Evolutionary conservation across 192 early-diverging fungal genomes (phyloP), one percentile per base, ranked within the genome.

Genomic region (Podila horticola): DNA sequence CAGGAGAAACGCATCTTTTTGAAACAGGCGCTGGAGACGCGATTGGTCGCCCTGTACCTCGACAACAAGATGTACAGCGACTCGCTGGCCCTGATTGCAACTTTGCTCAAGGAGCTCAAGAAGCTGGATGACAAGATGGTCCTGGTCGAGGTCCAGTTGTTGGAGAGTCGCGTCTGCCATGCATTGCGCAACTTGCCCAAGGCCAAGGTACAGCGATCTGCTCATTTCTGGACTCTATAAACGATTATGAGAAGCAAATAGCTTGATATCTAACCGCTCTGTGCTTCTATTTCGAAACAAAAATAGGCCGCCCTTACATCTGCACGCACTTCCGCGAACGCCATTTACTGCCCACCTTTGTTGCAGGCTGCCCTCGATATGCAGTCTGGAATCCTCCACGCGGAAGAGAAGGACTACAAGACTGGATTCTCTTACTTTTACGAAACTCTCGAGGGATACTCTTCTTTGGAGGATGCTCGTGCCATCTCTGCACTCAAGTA

Each of bases 341-440:
- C 96, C 29, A 97, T 99, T 72, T 98, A 99, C 84, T 98, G 96
- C 74, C 98, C 98, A 82, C 97, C 97, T 26, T 84, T 97, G 67
- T 90, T 99, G 75, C 98, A 99, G 81, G 98, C 98, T 12, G 89
- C 90, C 34, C 88, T 99, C 58, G 98, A 99, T 85, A 91, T 99
- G 91, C 97, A 99, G 86, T 97, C 95, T 15, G 98, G 98, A 69
- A 96, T 97, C 60, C 87, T 99, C 69, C 97, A 99, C 74, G 93
- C 97, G 34, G 97, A 99, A 74, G 97, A 99, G 75, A 97, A 98
- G 84, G 98, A 99, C 77, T 99, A 97, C 83, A 98, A 99, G 86
- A 99, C 97, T 13, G 97, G 71, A 81, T 85, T 83, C 68, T 99
- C 97, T 58, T 99, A 99, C 89, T 99, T 99, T 86, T 99, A 96